Evolutionary conservation across 805 yeast species (phyloP).

Genomic region (Kuraishia piskuri): DNA sequence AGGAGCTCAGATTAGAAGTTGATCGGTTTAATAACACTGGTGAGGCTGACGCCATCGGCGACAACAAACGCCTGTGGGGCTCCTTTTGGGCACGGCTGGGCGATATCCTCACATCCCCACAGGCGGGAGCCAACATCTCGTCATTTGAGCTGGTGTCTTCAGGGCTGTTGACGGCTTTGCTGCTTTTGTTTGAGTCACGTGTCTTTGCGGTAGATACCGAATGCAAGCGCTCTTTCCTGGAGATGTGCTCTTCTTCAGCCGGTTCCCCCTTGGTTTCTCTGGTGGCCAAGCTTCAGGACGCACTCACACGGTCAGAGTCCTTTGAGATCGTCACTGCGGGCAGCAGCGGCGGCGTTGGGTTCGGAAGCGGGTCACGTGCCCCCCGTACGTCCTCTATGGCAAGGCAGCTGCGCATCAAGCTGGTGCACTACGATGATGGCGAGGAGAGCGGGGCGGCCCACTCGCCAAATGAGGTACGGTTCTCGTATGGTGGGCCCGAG

Average conservation of each 20-base stretch:
- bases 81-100: constrained; percentile 30
- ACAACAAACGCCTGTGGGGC: constrained; percentile 20
- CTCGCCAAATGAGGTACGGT: neutral
- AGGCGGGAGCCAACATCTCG: constrained; percentile 30
- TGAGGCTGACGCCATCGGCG: constrained; percentile 3
- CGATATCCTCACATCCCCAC: constrained; percentile 21
- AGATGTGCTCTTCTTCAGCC: constrained; percentile 24
- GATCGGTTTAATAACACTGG: neutral
- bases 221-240: constrained; percentile 36
- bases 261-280: constrained; percentile 32
- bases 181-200: constrained; percentile 24
- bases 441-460: constrained; percentile 14
- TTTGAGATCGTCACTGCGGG: constrained; percentile 57
- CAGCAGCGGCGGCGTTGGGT: constrained; percentile 4
- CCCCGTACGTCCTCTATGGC: constrained; percentile 54
- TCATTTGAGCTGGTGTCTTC: constrained; percentile 71
- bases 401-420: constrained; percentile 55
- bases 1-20: constrained; percentile 8
- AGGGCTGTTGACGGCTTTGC: constrained; percentile 44
- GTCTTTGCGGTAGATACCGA: constrained; percentile 18
- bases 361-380: constrained; percentile 4
- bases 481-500: neutral
- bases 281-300: constrained; percentile 59
- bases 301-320: constrained; percentile 63
- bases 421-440: constrained; percentile 30